A percentile compares a stretch with the other conserved stretches of the same genome.
Conservation (phyloP, 768 basidiomycete genomes). For the Tylopilus sp. region DNA sequence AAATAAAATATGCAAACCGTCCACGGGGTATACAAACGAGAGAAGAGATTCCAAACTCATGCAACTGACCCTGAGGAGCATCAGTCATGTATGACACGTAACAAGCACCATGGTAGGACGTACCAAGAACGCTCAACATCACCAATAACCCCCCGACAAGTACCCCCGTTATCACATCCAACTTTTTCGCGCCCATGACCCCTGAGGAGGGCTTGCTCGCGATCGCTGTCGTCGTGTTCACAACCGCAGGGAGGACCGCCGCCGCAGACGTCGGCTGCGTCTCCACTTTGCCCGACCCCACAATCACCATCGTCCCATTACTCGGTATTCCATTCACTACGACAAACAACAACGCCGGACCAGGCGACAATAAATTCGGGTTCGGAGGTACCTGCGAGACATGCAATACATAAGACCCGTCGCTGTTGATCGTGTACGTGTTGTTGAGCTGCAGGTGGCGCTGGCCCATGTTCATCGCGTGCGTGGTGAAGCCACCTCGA, state of each 20-base stretch:
- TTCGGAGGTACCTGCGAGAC: conserved; percentile 82
- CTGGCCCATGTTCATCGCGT: conserved; percentile 89
- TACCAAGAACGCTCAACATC: not conserved
- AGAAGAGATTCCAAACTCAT: not conserved
- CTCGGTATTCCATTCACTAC: conserved; percentile 83
- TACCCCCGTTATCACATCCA: not conserved
- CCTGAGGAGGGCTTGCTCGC: not conserved
- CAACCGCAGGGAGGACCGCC: conserved; percentile 39
- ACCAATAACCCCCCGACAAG: not conserved
- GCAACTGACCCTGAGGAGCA: not conserved
- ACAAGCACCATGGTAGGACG: not conserved
- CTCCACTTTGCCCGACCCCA: conserved; percentile 79
- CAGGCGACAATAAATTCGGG: conserved; percentile 84
- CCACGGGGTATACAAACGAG: not conserved
- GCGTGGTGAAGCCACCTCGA: conserved; percentile 84
- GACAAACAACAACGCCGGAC: conserved; percentile 81
- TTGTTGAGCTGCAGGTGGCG: conserved; percentile 78
- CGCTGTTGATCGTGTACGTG: conserved; percentile 76
- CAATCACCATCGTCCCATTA: conserved; percentile 69
- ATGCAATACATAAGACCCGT: conserved; percentile 75
- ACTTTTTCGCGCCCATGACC: not conserved
- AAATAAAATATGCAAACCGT: not conserved
- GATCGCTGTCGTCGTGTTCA: conserved; percentile 24
- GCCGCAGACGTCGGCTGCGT: conserved; percentile 52
- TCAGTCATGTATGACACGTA: not conserved